Conservation (phyloP, 257 asterid species). For the Echites panduratus region DNA sequence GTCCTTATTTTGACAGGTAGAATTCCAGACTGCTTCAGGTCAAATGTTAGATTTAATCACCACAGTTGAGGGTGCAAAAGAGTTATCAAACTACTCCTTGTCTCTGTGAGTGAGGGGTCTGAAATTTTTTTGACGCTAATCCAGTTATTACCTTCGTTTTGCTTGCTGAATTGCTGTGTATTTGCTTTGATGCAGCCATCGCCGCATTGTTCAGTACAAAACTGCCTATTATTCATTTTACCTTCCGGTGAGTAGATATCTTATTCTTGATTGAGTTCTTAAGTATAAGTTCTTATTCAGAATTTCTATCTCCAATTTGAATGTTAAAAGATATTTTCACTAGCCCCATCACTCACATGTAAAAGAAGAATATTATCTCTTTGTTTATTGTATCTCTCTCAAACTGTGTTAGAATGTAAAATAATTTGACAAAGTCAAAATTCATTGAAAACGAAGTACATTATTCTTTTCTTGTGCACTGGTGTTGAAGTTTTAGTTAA, state of each 20-base stretch:
- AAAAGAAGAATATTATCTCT: neutral
- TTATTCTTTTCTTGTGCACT: neutral
- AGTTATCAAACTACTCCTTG: slow-evolving; percentile 78
- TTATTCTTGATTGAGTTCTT: neutral
- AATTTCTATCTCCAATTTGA: neutral
- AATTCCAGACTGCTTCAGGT: slow-evolving; percentile 66
- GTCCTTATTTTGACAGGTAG: slow-evolving; percentile 27
- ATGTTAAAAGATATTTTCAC: neutral
- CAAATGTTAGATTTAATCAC: slow-evolving; percentile 96
- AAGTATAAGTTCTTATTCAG: neutral
- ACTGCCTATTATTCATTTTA: too few relatives aligned
- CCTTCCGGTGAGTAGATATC: slow-evolving; percentile 70
- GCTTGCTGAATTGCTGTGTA: neutral
- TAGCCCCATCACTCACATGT: neutral
- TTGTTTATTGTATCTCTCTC: neutral
- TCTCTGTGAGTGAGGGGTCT: slow-evolving; percentile 53
- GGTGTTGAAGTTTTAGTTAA: neutral
- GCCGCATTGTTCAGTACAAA: slow-evolving; percentile 87
- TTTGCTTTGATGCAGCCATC: slow-evolving; percentile 61
- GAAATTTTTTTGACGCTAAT: neutral
- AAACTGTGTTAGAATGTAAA: neutral
- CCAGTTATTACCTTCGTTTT: neutral
- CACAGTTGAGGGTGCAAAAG: slow-evolving; percentile 80
- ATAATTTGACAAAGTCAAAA: neutral
- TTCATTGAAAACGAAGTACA: neutral